Evolutionary conservation across 306 rosid species (phyloP), one percentile per base, ranked within the genome.

Genomic region (Lablab purpureus): DNA sequence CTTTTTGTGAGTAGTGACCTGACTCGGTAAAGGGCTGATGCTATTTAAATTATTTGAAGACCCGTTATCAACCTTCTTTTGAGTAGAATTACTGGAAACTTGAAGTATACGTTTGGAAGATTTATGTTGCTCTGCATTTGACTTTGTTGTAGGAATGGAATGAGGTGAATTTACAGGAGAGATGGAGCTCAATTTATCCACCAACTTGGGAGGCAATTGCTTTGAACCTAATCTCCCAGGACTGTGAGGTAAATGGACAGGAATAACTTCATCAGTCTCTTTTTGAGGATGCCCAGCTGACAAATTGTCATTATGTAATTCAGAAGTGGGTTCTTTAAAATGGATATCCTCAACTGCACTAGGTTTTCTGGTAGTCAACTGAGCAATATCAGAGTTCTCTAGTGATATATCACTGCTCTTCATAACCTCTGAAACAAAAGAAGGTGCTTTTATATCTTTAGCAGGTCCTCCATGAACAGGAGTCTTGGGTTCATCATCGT

Each of bases 161-260:
- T 18, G 71, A 43, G 94, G 94, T 50, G 91, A 92, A 86, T 78
- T 85, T 45, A 74, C 79, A 1, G 91, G 98, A 73, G 96, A 89
- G n/a, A n/a, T 66, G 80, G 84, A 71, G 72, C 71, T 76, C 41
- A 67, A 75, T 65, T 88, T 88, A 47, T 81, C 87, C 81, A 75
- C 87, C 81, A 75, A 88, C 66, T 89, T 87, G 45, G 83, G 56
- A 63, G 85, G 49, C 49, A 62, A 55, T 71, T 73, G 87, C 79
- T 84, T 81, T 7, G 81, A 75, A 78, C 85, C 84, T 62, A 76
- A 73, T 87, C 85, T 81, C 43, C 59, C 73, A 6, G 87, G 87
- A 87, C 89, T 84, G 41, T 30, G 82, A 54, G 77, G 32, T 60
- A 52, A 73, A 40, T 84, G 75, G 71, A 49, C 70, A 74, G 77